Percentiles rank a stretch among this genome's conserved stretches.
Conservation (phyloP, 169 alveolate species). For the Perkinsus chesapeaki region DNA sequence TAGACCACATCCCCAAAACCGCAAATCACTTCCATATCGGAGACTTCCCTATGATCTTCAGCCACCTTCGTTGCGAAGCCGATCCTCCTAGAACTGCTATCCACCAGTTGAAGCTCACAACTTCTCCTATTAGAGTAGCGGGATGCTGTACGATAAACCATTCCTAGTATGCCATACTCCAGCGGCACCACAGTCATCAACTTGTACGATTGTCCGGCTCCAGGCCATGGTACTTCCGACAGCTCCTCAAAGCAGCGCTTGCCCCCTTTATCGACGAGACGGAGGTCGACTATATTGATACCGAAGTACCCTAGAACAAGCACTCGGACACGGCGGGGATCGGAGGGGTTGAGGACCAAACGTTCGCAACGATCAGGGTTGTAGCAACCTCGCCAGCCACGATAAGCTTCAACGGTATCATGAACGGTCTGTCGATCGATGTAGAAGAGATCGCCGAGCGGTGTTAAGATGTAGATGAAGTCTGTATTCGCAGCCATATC, state of each 20-base stretch:
- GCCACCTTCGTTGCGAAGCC: neutral
- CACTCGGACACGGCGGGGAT: neutral
- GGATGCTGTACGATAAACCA: neutral
- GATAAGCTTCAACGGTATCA: neutral
- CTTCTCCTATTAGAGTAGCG: neutral
- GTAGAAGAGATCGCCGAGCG: neutral
- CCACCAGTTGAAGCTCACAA: neutral
- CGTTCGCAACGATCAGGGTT: neutral
- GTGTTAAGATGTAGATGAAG: neutral
- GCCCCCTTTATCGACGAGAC: no score
- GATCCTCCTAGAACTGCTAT: neutral
- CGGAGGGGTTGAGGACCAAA: neutral
- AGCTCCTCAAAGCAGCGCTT: neutral
- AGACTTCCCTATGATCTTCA: neutral
- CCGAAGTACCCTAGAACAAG: neutral
- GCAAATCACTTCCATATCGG: neutral
- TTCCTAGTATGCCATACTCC: neutral
- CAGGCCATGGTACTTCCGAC: neutral
- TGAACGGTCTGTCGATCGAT: neutral
- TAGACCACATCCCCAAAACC: neutral
- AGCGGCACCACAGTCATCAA: neutral
- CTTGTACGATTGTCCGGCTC: neutral
- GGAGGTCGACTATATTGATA: neutral
- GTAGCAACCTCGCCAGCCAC: neutral
- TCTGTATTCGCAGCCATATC: neutral